phyloP scores from a whole-genome alignment of 2,329 filamentous ascomycete genomes.

The Cladophialophora carrionii region DNA sequence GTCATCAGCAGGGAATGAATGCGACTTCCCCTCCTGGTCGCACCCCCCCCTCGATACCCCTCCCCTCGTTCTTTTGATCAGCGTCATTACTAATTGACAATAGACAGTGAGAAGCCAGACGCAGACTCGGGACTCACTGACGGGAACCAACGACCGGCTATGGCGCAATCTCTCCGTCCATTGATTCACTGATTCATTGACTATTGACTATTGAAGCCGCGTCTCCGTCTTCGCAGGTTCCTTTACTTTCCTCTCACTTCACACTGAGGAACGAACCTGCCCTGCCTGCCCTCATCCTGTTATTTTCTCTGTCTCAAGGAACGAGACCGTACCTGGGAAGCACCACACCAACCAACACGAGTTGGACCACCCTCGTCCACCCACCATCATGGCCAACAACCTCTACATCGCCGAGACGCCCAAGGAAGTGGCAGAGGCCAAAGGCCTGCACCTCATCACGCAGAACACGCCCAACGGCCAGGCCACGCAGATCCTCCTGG shows the following conservation, averaged over 20 bases:
- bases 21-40: neutral
- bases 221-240: neutral
- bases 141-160: neutral
- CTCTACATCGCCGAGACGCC: conserved; percentile 53
- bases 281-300: neutral
- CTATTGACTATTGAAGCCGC: neutral
- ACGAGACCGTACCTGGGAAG: neutral
- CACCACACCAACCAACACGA: neutral
- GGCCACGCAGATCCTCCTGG: conserved; percentile 59
- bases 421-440: conserved; percentile 52
- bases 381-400: conserved; percentile 29
- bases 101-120: neutral
- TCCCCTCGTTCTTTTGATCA: neutral
- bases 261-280: conserved; percentile 11
- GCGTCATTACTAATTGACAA: neutral
- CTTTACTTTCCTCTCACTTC: neutral
- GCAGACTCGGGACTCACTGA: neutral
- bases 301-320: neutral
- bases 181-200: conserved; percentile 1
- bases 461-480: conserved; percentile 57
- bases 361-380: neutral
- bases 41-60: neutral
- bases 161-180: conserved; percentile 11
- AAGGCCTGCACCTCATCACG: conserved; percentile 58
- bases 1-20: conserved; percentile 1